phyloP scores from a whole-genome alignment of 768 basidiomycete genomes.

The Termitomyces sp. region DNA sequence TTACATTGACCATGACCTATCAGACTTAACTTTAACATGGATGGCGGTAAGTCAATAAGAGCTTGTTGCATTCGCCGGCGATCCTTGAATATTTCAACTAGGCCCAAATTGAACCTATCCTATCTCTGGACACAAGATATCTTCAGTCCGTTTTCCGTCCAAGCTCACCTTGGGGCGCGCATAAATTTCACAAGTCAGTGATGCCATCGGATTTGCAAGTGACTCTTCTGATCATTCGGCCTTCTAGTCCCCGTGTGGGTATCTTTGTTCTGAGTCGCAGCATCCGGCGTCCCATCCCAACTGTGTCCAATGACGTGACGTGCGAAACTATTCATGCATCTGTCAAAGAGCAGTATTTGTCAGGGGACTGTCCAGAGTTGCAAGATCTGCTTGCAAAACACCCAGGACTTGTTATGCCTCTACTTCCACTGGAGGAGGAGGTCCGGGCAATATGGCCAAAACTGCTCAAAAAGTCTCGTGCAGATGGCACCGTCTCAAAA shows the following conservation, averaged over 20 bases:
- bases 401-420: conserved; percentile 40
- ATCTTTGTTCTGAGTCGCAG: conserved; percentile 49
- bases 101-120: conserved; percentile 55
- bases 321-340: conserved; percentile 65
- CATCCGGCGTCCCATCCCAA: conserved; percentile 50
- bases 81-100: conserved; percentile 22
- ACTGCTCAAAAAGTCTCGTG: conserved; percentile 18
- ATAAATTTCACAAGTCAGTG: conserved; percentile 61
- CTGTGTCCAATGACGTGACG: conserved; percentile 40
- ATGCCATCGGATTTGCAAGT: background rate
- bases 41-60: conserved; percentile 48
- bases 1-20: conserved; percentile 63
- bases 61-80: background rate
- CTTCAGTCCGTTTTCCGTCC: conserved; percentile 49
- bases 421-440: conserved; percentile 53
- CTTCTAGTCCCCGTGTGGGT: conserved; percentile 48
- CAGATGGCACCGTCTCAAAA: too few species aligned
- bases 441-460: conserved; percentile 49
- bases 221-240: conserved; percentile 1
- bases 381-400: conserved; percentile 34
- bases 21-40: conserved; percentile 63
- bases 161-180: conserved; percentile 58
- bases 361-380: conserved; percentile 30
- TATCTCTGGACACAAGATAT: conserved; percentile 58
- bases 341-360: conserved; percentile 43